These are phyloP conservation scores for Miscanthus lutarioriparius DNA, from an alignment of 176 grass and related monocot species.

Conservation along the genomic window DNA sequence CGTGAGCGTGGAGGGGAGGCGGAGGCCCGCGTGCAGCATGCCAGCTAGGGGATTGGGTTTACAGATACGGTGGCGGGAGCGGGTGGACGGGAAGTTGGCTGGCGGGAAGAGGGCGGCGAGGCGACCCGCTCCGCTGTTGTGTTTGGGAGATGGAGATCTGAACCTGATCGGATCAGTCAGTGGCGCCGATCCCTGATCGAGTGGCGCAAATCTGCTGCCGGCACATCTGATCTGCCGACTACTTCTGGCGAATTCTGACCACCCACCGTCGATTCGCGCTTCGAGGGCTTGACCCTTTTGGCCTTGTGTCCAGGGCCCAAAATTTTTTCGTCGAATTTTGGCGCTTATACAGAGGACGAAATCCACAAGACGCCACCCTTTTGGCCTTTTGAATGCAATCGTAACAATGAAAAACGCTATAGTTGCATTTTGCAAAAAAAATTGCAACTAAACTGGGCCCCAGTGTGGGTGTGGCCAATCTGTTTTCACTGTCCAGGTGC, in stretches of 20 bases:
- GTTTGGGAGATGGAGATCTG: constrained; percentile 17
- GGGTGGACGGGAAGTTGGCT: constrained; percentile 48
- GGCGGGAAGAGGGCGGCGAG: constrained; percentile 25
- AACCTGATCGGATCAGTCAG: not conserved
- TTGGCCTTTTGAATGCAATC: too few species aligned
- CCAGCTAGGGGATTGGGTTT: constrained; percentile 5
- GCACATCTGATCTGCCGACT: constrained; percentile 4
- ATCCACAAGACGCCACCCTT: too few species aligned
- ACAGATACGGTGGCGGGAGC: constrained; percentile 45
- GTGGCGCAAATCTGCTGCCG: constrained; percentile 19
- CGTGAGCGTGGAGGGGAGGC: not conserved
- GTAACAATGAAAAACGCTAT: too few species aligned
- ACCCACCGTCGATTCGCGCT: constrained; percentile 11
- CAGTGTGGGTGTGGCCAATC: too few species aligned
- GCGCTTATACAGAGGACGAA: too few species aligned
- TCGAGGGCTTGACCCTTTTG: not conserved
- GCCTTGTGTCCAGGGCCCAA: too few species aligned
- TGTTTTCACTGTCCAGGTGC: too few species aligned
- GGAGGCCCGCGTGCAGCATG: not conserved
- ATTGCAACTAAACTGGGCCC: too few species aligned
- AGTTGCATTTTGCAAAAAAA: too few species aligned
- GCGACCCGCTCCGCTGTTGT: not conserved
- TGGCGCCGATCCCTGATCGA: constrained; percentile 14
- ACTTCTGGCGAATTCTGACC: not conserved
- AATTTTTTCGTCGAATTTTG: too few species aligned